A percentile compares a stretch with the other conserved stretches of the same genome.
Conservation (phyloP, 352 stramenopile species). For the Pythium scleroteichum region DNA sequence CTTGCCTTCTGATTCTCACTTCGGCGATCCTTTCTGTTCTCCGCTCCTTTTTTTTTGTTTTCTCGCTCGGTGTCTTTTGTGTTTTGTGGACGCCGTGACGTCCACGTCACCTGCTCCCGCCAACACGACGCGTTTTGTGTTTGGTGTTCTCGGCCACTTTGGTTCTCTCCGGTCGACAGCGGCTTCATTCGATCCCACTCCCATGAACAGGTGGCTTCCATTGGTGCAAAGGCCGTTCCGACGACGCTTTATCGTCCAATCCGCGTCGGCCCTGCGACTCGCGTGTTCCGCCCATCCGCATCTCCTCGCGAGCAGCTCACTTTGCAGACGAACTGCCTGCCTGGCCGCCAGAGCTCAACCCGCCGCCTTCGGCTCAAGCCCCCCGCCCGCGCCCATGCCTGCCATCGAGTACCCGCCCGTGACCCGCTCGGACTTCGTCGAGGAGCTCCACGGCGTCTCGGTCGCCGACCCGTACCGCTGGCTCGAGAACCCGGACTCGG, state of each 20-base stretch:
- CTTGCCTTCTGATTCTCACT: neutral
- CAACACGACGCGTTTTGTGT: neutral
- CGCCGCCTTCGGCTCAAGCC: constrained; percentile 14
- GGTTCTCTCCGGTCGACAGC: constrained; percentile 4
- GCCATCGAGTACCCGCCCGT: constrained; percentile 51
- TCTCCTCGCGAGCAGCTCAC: constrained; percentile 7
- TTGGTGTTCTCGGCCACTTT: constrained; percentile 12
- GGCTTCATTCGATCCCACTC: neutral
- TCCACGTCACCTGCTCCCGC: too few species aligned
- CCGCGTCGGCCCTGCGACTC: neutral
- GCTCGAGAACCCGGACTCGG: constrained; percentile 76
- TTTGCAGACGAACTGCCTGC: constrained; percentile 26
- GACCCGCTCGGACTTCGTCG: constrained; percentile 44
- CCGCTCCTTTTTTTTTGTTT: neutral
- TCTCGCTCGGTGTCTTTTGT: neutral
- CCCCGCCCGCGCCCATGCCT: constrained; percentile 1
- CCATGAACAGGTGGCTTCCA: constrained; percentile 6
- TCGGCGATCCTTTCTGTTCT: neutral
- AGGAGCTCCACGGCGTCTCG: constrained; percentile 57
- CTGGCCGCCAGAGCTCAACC: constrained; percentile 16
- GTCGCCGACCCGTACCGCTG: constrained; percentile 75
- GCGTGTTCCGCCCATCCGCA: constrained; percentile 4
- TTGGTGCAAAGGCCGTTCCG: constrained; percentile 5
- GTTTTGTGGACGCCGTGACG: neutral
- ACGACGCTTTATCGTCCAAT: constrained; percentile 15